A percentile compares a stretch with the other conserved stretches of the same genome.
Evolutionary conservation across 75 land plant species (phyloP).

Genomic region (Isoetes taiwanensis): DNA sequence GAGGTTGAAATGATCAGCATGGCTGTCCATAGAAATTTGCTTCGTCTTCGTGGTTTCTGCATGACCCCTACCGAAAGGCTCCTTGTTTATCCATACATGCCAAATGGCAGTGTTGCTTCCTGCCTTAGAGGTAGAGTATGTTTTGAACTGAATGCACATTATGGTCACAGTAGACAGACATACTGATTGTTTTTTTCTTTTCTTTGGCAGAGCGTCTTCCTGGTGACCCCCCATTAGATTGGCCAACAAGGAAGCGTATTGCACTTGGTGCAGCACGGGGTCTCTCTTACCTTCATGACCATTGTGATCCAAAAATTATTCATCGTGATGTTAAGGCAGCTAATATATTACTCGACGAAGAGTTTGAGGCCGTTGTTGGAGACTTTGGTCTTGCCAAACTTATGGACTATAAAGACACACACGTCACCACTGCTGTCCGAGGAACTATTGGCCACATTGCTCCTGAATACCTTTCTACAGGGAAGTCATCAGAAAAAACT

Average conservation of each 20-base stretch:
- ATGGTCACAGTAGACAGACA: too few relatives aligned
- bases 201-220: conserved; percentile 38
- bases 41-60: conserved; percentile 69
- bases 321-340: conserved; percentile 86
- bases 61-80: conserved; percentile 80
- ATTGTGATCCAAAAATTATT: conserved; percentile 83
- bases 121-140: conserved; percentile 52
- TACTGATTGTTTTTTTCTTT: neutral
- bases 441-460: conserved; percentile 84
- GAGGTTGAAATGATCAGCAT: conserved; percentile 83
- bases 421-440: conserved; percentile 78
- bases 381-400: conserved; percentile 86
- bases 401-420: conserved; percentile 82
- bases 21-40: conserved; percentile 77
- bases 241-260: conserved; percentile 54
- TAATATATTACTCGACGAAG: conserved; percentile 72
- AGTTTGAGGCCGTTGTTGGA: conserved; percentile 84
- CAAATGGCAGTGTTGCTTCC: conserved; percentile 85
- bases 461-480: conserved; percentile 76
- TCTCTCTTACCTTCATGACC: conserved; percentile 78
- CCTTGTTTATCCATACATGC: conserved; percentile 78
- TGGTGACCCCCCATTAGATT: conserved; percentile 48
- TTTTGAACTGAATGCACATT: neutral
- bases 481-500: conserved; percentile 77
- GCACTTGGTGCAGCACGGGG: conserved; percentile 82